phyloP scores from a whole-genome alignment of 2,329 filamentous ascomycete genomes.

The Kalaharituber pfeilii region DNA sequence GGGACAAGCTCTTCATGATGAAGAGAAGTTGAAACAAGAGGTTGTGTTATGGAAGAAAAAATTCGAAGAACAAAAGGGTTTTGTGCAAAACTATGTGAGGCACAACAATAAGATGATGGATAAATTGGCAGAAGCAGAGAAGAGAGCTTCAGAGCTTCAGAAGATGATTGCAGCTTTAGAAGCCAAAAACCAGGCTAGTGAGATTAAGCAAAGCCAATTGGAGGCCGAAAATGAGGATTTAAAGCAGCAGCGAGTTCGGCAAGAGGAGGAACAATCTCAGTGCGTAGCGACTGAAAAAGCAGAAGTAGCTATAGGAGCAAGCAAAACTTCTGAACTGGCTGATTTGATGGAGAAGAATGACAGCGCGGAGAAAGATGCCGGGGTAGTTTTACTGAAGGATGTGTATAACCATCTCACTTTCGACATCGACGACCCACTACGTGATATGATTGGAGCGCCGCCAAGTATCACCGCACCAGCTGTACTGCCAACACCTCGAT shows the following conservation, averaged over 20 bases:
- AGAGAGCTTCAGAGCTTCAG: neutral
- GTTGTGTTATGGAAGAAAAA: neutral
- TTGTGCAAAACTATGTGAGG: neutral
- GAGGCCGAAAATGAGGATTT: neutral
- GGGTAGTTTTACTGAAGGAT: slow-evolving; percentile 7
- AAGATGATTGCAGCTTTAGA: slow-evolving; percentile 4
- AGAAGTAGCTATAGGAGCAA: neutral
- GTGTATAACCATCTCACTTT: slow-evolving; percentile 14
- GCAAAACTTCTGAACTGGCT: neutral
- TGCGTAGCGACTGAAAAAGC: neutral
- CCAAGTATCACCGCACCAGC: neutral
- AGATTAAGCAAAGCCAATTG: neutral
- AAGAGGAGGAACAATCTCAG: neutral
- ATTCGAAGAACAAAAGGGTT: neutral
- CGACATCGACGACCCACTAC: slow-evolving; percentile 3
- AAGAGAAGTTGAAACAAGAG: neutral
- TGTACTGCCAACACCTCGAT: neutral
- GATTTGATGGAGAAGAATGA: neutral
- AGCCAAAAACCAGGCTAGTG: slow-evolving; percentile 2
- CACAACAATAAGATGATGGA: slow-evolving; percentile 3
- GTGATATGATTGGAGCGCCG: neutral
- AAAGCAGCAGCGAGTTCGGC: neutral
- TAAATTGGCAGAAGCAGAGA: slow-evolving; percentile 1
- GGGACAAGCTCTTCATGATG: neutral
- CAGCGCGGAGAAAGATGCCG: neutral